These are phyloP conservation scores for Pyrenochaeta sp. DNA, from an alignment of 2,329 filamentous ascomycete genomes.

Conservation along the genomic window DNA sequence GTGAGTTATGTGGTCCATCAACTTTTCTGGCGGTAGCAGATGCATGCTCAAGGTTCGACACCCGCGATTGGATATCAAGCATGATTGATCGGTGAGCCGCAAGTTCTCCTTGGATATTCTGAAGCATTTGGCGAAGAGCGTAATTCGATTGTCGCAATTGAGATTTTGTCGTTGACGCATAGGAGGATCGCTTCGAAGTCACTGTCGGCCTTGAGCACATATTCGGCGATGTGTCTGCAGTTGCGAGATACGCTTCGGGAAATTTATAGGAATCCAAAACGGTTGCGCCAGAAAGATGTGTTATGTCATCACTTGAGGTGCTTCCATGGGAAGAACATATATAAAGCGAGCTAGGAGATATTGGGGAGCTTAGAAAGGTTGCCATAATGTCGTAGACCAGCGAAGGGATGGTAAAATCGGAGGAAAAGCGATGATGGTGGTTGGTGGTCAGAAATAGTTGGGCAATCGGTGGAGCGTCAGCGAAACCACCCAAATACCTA, in stretches of 20 bases:
- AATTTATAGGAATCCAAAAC: slow-evolving; percentile 26
- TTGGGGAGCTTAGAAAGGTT: slow-evolving; percentile 18
- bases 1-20: not conserved
- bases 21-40: slow-evolving; percentile 5
- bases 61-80: slow-evolving; percentile 39
- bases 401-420: slow-evolving; percentile 3
- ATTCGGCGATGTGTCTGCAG: slow-evolving; percentile 15
- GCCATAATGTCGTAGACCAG: slow-evolving; percentile 18
- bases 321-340: slow-evolving; percentile 15
- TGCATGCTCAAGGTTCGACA: slow-evolving; percentile 35
- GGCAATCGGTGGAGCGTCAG: not conserved
- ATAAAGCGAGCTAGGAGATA: slow-evolving; percentile 13
- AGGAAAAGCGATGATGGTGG: slow-evolving; percentile 3
- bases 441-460: not conserved
- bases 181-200: slow-evolving; percentile 31
- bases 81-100: slow-evolving; percentile 34
- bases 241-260: slow-evolving; percentile 23
- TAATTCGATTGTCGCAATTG: slow-evolving; percentile 35
- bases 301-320: slow-evolving; percentile 16
- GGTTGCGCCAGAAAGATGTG: slow-evolving; percentile 35
- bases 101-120: slow-evolving; percentile 39
- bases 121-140: slow-evolving; percentile 38
- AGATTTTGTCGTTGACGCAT: slow-evolving; percentile 36
- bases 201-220: slow-evolving; percentile 3
- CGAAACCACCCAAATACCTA: slow-evolving; percentile 5